Evolutionary conservation across 1,284 basidiomycete genomes (phyloP), one percentile per base, ranked within the genome.

Genomic region (Cryptococcus sp.): DNA sequence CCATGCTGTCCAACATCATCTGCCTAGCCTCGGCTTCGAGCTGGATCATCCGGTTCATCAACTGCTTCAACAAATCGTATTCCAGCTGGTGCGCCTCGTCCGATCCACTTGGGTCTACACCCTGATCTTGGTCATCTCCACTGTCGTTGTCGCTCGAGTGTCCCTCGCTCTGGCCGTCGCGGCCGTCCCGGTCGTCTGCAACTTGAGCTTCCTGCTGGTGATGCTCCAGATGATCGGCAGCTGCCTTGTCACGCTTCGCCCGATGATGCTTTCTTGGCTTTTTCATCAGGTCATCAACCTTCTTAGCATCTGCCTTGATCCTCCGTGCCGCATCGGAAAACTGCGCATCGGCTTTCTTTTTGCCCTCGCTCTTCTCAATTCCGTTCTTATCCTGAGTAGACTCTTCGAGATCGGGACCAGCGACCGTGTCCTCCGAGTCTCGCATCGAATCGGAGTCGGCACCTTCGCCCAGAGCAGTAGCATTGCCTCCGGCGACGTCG

Each of bases 1-100:
- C 70, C 73, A 77, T 73, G 23, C 61, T 65, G 46, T 73, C 71
- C 46, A 77, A 50, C 39, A 77, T 58, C 68, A 77, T 69, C 58
- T 73, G 69, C 39, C 75, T 63, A 16, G 67, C 58, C 50, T 73
- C 70, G 7, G 70, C 69, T 52, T 77, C 75, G 22, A 77, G 62
- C 40, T 65, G 65, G 10, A 73, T 65, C 10, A 66, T 64, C 15
- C 68, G 58, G 39, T 70, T 64, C 49, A 77, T 61, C 17, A 77
- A 60, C 35, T 68, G 65, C 25, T 63, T 62, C 30, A 74, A 45
- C 35, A 77, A 47, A 42, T 70, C 61, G 30, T 63, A 38, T 49
- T 70, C 65, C 20, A 73, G 45, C 38, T 68, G 55, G 13, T 43
- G 54, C 22, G 52, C 52, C 20, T 60, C 61, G 15, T 50, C 48